Conservation (phyloP, 345 rosid genomes). For the Gossypium herbaceum region DNA sequence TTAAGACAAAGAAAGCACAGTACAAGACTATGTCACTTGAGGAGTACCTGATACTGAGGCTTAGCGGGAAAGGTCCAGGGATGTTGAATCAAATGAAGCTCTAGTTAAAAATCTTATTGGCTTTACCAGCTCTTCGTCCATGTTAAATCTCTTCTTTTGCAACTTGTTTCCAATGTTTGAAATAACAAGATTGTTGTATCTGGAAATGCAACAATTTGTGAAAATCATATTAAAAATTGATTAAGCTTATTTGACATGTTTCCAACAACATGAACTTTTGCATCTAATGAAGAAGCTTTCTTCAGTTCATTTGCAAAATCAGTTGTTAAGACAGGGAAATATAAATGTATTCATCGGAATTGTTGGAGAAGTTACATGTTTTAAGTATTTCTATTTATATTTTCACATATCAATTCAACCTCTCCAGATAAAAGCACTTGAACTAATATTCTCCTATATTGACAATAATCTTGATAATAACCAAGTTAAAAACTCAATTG, state of each 20-base stretch:
- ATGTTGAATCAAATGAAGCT: slow-evolving; percentile 26
- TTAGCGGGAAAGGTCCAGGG: slow-evolving; percentile 31
- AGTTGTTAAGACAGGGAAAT: slow-evolving; percentile 56
- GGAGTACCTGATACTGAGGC: slow-evolving; percentile 13
- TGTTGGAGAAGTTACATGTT: slow-evolving; percentile 46
- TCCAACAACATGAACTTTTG: slow-evolving; percentile 21
- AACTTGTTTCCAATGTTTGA: neutral
- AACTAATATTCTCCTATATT: no score
- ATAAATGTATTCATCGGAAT: slow-evolving; percentile 20
- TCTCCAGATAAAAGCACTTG: no score
- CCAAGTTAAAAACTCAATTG: no score
- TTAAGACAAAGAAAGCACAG: neutral
- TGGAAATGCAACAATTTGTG: neutral
- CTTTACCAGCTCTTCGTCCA: neutral
- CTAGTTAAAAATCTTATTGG: neutral
- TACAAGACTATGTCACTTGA: slow-evolving; percentile 21
- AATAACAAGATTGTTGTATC: neutral
- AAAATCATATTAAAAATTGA: neutral
- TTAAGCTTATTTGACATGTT: neutral
- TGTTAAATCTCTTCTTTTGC: no score
- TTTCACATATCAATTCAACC: slow-evolving; percentile 17
- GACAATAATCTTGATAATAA: no score
- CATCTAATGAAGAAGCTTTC: slow-evolving; percentile 44
- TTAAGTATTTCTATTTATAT: no score
- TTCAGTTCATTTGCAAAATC: slow-evolving; percentile 50